phyloP scores from a whole-genome alignment of 768 basidiomycete genomes.

The Polyporus arcularius region DNA sequence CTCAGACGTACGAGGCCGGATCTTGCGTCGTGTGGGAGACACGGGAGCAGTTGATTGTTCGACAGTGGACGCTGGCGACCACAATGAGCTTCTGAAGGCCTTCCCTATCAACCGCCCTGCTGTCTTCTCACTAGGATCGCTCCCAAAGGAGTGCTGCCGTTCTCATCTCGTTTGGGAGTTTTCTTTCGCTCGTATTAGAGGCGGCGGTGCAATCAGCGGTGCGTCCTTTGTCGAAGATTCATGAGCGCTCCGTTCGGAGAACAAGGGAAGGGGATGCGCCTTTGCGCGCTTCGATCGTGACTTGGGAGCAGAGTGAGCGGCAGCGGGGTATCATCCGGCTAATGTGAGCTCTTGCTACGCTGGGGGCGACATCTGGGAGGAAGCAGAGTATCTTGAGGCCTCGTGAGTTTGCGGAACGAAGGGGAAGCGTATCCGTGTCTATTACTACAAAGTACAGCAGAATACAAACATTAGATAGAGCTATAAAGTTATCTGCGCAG shows the following conservation, averaged over 20 bases:
- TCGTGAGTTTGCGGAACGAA: too few relatives aligned
- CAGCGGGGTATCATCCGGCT: too few relatives aligned
- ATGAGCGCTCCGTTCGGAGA: too few relatives aligned
- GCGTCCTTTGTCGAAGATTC: neutral
- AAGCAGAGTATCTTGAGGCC: too few relatives aligned
- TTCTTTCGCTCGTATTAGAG: too few relatives aligned
- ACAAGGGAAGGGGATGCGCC: too few relatives aligned
- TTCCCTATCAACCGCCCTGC: slow-evolving; percentile 13
- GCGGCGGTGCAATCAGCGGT: neutral
- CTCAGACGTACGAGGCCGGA: neutral
- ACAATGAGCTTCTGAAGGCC: slow-evolving; percentile 16
- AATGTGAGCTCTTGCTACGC: too few relatives aligned
- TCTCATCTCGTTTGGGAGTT: neutral
- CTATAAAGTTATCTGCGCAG: slow-evolving; percentile 23
- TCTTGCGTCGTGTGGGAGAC: neutral
- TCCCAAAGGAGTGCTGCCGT: slow-evolving; percentile 5
- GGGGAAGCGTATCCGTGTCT: neutral
- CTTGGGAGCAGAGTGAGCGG: too few relatives aligned
- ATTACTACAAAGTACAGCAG: slow-evolving; percentile 18
- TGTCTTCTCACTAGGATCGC: slow-evolving; percentile 3
- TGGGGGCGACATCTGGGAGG: too few relatives aligned
- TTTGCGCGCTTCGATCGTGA: too few relatives aligned
- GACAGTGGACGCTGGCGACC: slow-evolving; percentile 11
- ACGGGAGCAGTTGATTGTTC: slow-evolving; percentile 9
- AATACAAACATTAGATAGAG: slow-evolving; percentile 24